Conservation (phyloP, 495 filamentous ascomycete species). For the Clohesyomyces aquaticus region DNA sequence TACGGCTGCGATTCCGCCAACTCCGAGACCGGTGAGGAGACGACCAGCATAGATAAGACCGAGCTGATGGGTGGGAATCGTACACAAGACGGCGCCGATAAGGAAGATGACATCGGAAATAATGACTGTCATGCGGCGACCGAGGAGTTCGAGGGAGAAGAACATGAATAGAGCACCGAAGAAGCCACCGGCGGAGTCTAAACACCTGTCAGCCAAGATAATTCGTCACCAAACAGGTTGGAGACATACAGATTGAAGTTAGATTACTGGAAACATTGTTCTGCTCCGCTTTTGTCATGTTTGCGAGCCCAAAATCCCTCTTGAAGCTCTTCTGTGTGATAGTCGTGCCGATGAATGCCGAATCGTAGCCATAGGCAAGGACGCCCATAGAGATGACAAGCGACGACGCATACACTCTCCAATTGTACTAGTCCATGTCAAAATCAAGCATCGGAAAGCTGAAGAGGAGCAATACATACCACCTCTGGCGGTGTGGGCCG, state of each 20-base stretch:
- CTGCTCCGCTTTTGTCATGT: conserved; percentile 39
- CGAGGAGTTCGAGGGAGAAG: conserved; percentile 45
- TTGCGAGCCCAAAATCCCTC: conserved; percentile 42
- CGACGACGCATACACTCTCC: conserved; percentile 39
- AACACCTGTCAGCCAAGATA: background rate
- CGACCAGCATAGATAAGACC: conserved; percentile 41
- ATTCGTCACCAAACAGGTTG: background rate
- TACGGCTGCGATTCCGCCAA: conserved; percentile 41
- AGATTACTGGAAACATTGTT: conserved; percentile 45
- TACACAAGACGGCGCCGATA: conserved; percentile 41
- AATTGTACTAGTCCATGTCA: conserved; percentile 39
- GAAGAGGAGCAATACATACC: conserved; percentile 5
- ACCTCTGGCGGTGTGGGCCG: conserved; percentile 46
- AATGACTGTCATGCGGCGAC: conserved; percentile 42
- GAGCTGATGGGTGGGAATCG: conserved; percentile 36
- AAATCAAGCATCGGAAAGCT: background rate
- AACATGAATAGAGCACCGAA: conserved; percentile 45
- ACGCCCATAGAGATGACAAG: conserved; percentile 42
- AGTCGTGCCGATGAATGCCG: conserved; percentile 44
- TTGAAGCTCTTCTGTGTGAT: conserved; percentile 42
- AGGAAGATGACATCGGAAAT: conserved; percentile 40
- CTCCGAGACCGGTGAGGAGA: conserved; percentile 42
- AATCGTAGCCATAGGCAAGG: conserved; percentile 40
- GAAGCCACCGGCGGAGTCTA: conserved; percentile 43
- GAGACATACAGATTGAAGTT: conserved; percentile 39